Conservation (phyloP, 148 eudicot species). For the Amaranthus hypochondriacus region DNA sequence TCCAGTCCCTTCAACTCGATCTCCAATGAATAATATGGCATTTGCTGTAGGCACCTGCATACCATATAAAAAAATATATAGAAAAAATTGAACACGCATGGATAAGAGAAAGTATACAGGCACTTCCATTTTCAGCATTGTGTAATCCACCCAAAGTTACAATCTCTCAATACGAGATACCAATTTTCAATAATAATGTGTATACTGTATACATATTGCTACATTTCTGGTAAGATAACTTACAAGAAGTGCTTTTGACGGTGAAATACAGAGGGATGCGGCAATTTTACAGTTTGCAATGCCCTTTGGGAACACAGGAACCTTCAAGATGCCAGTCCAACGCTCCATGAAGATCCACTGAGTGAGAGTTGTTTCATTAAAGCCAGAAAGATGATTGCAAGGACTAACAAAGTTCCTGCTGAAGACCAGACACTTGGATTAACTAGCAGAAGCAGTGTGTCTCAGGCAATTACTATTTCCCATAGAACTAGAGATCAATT, state of each 20-base stretch:
- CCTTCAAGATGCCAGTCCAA: conserved; percentile 72
- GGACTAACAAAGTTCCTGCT: not conserved
- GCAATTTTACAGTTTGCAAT: conserved; percentile 51
- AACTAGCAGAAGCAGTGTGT: not conserved
- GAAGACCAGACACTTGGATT: not conserved
- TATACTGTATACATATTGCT: not conserved
- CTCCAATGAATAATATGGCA: conserved; percentile 83
- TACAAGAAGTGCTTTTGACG: conserved; percentile 48
- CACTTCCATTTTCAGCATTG: not conserved
- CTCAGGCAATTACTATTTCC: no score
- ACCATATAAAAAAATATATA: not conserved
- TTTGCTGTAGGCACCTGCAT: conserved; percentile 72
- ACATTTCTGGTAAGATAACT: conserved; percentile 25
- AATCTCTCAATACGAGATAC: not conserved
- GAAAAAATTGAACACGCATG: not conserved
- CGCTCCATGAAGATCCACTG: conserved; percentile 56
- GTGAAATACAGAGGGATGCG: conserved; percentile 71
- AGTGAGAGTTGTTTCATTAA: conserved; percentile 2
- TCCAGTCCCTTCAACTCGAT: conserved; percentile 71
- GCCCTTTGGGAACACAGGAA: conserved; percentile 45
- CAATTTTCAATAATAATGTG: not conserved
- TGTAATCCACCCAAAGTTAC: not conserved
- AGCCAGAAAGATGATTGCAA: not conserved
- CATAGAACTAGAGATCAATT: not conserved
- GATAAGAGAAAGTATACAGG: not conserved